Evolutionary conservation across 257 asterid genomes (phyloP).

Genomic region (Lycium barbarum): DNA sequence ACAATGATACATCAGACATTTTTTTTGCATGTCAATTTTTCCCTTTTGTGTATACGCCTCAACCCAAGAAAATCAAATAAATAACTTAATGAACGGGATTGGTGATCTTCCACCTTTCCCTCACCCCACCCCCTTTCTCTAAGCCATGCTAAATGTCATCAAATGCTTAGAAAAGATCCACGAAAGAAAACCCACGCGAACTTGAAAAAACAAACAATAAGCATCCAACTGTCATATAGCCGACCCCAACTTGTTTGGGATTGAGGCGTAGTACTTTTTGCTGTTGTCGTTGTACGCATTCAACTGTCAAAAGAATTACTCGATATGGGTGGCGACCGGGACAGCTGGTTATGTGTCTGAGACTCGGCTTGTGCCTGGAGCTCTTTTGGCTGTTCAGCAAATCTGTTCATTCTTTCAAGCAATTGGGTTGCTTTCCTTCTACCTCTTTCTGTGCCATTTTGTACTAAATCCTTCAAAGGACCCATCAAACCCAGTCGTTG

Average conservation of each 20-base stretch:
- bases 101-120: constrained; percentile 34
- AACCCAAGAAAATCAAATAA: constrained; percentile 21
- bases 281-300: background rate
- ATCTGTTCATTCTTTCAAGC: constrained; percentile 33
- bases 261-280: background rate
- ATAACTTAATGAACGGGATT: constrained; percentile 27
- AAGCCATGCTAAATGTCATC: constrained; percentile 24
- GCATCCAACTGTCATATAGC: constrained; percentile 10
- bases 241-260: constrained; percentile 13
- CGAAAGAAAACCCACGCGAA: background rate
- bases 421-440: constrained; percentile 29
- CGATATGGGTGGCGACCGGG: background rate
- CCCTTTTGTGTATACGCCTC: background rate
- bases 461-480: constrained; percentile 29
- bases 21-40: constrained; percentile 7
- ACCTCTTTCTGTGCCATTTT: constrained; percentile 35
- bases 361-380: background rate
- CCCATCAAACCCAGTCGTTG: constrained; percentile 31
- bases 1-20: constrained; percentile 14
- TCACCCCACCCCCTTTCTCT: background rate
- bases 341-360: constrained; percentile 11
- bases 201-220: background rate
- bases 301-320: constrained; percentile 4
- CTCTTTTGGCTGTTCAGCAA: background rate
- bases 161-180: constrained; percentile 19